Percentiles rank a stretch among this genome's conserved stretches.
These are phyloP conservation scores for Rhizophora apiculata DNA, from an alignment of 345 rosid genomes.

Conservation along the genomic window DNA sequence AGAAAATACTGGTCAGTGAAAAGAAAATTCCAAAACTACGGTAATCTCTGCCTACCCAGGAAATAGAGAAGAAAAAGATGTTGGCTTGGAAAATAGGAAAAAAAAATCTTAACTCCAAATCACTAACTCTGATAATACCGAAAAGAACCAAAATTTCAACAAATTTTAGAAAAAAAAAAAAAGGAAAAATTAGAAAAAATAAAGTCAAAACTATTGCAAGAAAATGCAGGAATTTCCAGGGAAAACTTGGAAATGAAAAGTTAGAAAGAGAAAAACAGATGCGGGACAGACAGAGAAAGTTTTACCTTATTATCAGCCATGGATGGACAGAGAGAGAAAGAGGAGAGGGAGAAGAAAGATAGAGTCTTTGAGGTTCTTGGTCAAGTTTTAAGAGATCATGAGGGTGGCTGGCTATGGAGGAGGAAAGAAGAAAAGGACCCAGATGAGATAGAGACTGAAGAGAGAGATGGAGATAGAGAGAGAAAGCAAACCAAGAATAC, in stretches of 20 bases:
- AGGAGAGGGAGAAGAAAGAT: neutral
- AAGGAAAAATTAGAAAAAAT: neutral
- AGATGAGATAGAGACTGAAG: neutral
- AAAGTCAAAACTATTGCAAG: neutral
- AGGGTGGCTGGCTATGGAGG: neutral
- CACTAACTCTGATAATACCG: too few relatives aligned
- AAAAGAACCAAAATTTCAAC: neutral
- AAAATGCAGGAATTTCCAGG: neutral
- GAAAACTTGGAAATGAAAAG: neutral
- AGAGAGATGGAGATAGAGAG: neutral
- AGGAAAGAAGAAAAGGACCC: neutral
- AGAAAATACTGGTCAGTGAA: too few relatives aligned
- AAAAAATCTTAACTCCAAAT: too few relatives aligned
- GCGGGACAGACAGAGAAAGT: too few relatives aligned
- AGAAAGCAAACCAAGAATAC: constrained; percentile 1
- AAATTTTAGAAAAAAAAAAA: neutral
- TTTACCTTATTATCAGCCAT: constrained; percentile 1
- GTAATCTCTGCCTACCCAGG: too few relatives aligned
- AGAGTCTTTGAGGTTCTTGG: neutral
- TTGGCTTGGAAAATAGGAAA: too few relatives aligned
- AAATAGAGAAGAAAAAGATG: too few relatives aligned
- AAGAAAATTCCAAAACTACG: too few relatives aligned
- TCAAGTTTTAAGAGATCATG: neutral
- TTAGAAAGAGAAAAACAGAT: too few relatives aligned
- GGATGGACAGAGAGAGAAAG: neutral